These are phyloP conservation scores for Trypanosoma scelopori DNA, from an alignment of 208 protist genomes.

Conservation along the genomic window DNA sequence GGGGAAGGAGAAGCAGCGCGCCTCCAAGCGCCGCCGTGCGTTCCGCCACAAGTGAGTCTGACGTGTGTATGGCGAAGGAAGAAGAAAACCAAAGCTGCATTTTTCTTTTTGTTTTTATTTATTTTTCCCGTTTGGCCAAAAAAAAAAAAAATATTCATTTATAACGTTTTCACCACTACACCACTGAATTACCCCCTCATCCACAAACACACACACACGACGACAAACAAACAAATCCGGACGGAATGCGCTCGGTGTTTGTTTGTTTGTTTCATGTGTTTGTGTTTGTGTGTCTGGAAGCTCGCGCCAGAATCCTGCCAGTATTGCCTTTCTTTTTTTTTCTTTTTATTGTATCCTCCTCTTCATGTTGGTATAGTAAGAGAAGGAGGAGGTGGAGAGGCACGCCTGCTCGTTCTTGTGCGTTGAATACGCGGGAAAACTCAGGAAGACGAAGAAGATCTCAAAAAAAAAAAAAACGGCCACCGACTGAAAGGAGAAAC, in stretches of 20 bases:
- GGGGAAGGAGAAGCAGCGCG: slow-evolving; percentile 95
- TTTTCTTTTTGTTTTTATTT: slow-evolving; percentile 23
- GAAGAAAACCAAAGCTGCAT: slow-evolving; percentile 3
- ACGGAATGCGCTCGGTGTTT: neutral
- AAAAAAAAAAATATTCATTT: neutral
- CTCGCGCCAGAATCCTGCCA: too few relatives aligned
- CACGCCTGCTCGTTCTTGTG: neutral
- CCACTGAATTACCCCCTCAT: too few relatives aligned
- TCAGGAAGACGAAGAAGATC: neutral
- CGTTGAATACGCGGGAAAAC: slow-evolving; percentile 8
- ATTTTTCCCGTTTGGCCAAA: too few relatives aligned
- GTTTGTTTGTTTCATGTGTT: slow-evolving; percentile 7
- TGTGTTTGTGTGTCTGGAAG: too few relatives aligned
- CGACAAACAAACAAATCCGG: too few relatives aligned
- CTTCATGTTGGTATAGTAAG: slow-evolving; percentile 14
- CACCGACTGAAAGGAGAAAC: too few relatives aligned
- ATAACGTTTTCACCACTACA: neutral
- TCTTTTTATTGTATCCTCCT: slow-evolving; percentile 25
- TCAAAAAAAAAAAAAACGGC: too few relatives aligned
- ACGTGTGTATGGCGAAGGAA: neutral
- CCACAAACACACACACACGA: too few relatives aligned
- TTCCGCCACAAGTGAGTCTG: slow-evolving; percentile 31
- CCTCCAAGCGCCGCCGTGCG: slow-evolving; percentile 32
- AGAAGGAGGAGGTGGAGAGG: too few relatives aligned
- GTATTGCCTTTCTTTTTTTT: slow-evolving; percentile 38